A percentile compares a stretch with the other conserved stretches of the same genome.
Evolutionary conservation across 192 early-diverging fungal genomes (phyloP).

Genomic region (Backusella circina): DNA sequence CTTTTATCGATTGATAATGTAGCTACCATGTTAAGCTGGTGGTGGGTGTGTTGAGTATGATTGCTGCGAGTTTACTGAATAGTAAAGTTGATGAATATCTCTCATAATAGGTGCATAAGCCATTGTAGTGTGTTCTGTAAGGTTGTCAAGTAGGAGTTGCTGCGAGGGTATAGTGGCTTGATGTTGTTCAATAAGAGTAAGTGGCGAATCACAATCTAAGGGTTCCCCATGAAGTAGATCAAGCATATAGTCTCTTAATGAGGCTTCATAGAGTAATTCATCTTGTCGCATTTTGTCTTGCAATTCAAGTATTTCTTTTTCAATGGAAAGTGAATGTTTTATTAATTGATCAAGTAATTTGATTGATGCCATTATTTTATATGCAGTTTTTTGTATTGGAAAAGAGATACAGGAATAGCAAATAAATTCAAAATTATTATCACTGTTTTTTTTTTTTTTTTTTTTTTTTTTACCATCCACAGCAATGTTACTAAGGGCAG

Average conservation of each 20-base stretch:
- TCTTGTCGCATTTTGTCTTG: not conserved
- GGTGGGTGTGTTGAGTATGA: not conserved
- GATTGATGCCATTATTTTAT: not conserved
- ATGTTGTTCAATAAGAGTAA: not conserved
- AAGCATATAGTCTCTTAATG: not conserved
- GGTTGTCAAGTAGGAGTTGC: not conserved
- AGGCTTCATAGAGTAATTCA: not conserved
- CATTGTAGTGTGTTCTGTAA: not conserved
- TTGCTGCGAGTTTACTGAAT: not conserved
- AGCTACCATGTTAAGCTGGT: too few species aligned
- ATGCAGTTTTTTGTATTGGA: not conserved
- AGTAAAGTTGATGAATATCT: not conserved
- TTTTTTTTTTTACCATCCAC: slow-evolving; percentile 57
- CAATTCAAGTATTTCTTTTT: not conserved
- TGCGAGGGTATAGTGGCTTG: not conserved
- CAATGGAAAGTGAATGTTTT: not conserved
- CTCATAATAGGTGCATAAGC: not conserved
- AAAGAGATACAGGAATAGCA: not conserved
- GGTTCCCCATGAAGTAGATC: not conserved
- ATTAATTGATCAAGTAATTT: not conserved
- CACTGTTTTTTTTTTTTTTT: too few species aligned
- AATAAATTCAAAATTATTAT: too few species aligned
- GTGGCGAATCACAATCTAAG: not conserved
- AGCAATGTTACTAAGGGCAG: slow-evolving; percentile 86
- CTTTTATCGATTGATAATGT: too few species aligned